phyloP scores from a whole-genome alignment of 163 green algal genomes.

The Chlorella variabilis region DNA sequence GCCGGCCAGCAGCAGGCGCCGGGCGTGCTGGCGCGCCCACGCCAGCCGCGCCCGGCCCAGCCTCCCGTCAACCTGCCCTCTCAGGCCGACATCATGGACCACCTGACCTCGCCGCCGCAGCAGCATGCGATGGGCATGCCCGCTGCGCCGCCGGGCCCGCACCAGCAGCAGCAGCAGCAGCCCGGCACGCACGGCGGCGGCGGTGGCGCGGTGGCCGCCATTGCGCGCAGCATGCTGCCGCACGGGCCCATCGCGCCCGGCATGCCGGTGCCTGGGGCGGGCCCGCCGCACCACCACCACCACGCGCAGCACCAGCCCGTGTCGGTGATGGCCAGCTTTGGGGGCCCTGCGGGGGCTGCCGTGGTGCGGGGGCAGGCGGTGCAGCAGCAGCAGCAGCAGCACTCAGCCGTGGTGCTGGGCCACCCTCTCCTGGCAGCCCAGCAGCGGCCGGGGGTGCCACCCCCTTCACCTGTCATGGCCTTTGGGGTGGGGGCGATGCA shows the following conservation, averaged over 20 bases:
- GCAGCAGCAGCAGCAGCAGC: conserved; percentile 8
- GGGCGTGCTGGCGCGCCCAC: not conserved
- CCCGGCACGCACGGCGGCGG: not conserved
- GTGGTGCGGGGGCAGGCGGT: not conserved
- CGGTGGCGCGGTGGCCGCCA: not conserved
- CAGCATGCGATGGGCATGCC: conserved; percentile 19
- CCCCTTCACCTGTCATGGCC: conserved; percentile 22
- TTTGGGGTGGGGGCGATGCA: not conserved
- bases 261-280: not conserved
- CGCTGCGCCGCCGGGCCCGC: not conserved
- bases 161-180: conserved; percentile 3
- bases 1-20: not conserved
- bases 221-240: conserved; percentile 16
- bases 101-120: conserved; percentile 14
- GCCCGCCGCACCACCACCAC: not conserved
- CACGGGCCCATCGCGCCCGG: not conserved
- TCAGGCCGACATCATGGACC: conserved; percentile 11
- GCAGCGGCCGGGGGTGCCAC: not conserved
- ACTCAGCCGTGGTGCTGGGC: no score
- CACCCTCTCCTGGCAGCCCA: conserved; percentile 5
- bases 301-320: conserved; percentile 3
- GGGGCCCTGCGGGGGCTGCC: no score
- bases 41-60: not conserved
- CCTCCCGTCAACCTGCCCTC: conserved; percentile 7
- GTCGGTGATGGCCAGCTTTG: conserved; percentile 9